Evolutionary conservation across 257 asterid species (phyloP).

Genomic region (Coffea eugenioides): DNA sequence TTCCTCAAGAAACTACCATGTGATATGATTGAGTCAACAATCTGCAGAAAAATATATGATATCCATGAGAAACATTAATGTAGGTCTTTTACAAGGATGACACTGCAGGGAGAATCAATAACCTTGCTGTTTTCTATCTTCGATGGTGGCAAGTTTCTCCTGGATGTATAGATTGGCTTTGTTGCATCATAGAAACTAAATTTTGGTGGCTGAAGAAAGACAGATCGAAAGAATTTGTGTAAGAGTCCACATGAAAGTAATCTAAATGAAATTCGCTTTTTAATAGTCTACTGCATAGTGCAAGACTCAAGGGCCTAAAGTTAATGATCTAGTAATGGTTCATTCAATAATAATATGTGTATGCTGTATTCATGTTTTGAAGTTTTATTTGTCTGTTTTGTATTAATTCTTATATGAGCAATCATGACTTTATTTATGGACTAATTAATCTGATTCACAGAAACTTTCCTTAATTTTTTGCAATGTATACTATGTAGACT

Average conservation of each 20-base stretch:
- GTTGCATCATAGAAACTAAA: conserved; percentile 93
- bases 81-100: neutral
- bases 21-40: conserved; percentile 82
- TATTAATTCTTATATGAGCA: neutral
- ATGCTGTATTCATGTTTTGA: neutral
- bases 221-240: conserved; percentile 3
- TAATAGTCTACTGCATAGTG: neutral
- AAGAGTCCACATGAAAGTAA: neutral
- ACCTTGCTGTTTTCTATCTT: conserved; percentile 90
- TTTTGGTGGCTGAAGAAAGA: conserved; percentile 71
- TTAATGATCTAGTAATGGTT: neutral
- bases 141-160: conserved; percentile 97
- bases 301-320: neutral
- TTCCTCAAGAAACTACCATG: conserved; percentile 87
- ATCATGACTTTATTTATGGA: neutral
- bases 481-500: too few relatives aligned
- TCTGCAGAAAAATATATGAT: conserved; percentile 46
- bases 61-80: conserved; percentile 9
- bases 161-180: conserved; percentile 91
- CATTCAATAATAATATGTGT: neutral
- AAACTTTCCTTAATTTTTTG: neutral
- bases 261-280: neutral
- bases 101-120: conserved; percentile 1
- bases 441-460: neutral
- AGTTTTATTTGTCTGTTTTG: neutral